Conservation (phyloP, 208 protist genomes). For the Balamuthia mandrillaris region DNA sequence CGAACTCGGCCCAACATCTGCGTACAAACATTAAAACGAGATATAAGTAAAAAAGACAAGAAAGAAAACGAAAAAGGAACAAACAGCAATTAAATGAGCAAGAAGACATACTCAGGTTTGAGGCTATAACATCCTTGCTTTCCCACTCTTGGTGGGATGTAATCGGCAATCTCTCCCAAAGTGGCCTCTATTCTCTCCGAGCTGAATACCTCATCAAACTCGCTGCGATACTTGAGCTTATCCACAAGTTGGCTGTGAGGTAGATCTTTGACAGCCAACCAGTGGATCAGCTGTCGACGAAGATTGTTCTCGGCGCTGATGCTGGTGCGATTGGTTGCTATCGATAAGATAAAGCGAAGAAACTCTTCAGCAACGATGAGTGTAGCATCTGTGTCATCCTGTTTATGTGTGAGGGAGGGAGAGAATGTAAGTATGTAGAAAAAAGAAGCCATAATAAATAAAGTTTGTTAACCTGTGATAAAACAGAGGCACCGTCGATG, state of each 20-base stretch:
- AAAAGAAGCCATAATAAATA: background rate
- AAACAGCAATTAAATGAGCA: background rate
- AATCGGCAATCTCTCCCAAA: background rate
- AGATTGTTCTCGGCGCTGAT: background rate
- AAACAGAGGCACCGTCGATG: background rate
- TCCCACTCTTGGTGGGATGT: background rate
- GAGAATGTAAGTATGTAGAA: background rate
- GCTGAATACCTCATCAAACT: too few species aligned
- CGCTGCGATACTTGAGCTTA: conserved; percentile 1
- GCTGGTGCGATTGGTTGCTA: background rate
- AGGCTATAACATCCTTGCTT: conserved; percentile 21
- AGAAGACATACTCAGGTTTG: background rate
- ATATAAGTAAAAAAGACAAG: background rate
- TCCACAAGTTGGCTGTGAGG: conserved; percentile 16
- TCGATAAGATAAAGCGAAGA: background rate
- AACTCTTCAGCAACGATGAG: background rate
- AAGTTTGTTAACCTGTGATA: too few species aligned
- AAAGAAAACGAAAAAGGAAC: background rate
- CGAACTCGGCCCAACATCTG: conserved; percentile 25
- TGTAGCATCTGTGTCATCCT: background rate
- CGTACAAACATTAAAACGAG: background rate
- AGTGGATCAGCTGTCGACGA: conserved; percentile 15
- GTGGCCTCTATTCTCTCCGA: background rate
- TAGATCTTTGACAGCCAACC: background rate
- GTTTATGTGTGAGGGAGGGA: background rate